Base-by-base conservation (phyloP, 2,329 filamentous ascomycete genomes). In the Kalaharituber pfeilii region DNA sequence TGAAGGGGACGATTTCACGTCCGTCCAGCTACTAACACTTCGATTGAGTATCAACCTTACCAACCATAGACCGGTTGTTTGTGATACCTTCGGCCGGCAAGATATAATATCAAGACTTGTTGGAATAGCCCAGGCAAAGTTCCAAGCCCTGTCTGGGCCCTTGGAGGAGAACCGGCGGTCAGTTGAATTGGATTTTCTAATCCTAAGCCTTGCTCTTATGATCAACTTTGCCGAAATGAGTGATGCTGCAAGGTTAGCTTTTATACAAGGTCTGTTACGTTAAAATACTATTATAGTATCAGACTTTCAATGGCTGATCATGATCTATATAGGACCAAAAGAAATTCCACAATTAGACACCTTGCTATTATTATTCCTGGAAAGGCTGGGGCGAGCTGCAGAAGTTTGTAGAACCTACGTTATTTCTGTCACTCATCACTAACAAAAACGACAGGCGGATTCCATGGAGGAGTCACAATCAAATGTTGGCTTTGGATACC, bases 191-290 rank as follows among this genome's bases (percentile, higher is more conserved):
- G 77, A 81, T 60, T 69, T 71, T 9, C 69, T 80, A 42, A 74
- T 81, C 50, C 70, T 82, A 44, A 71, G 74, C 15, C 67, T 82
- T 51, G 79, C 78, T 1, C 71, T 75, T 27, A 69, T 80, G 61
- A 79, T 80, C 60, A 82, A 82, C 59, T 67, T 82, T 44, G 73
- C 77, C 1, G 78, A 82, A 64, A 73, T 75, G 62, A 78, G 72
- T 57, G 70, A 75, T 50, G 61, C 64, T 24, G 73, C 74, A 13
- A 67, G 72, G 51, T 57, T 60, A 30, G 58, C 68, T 28, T 66
- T 73, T 58, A 56, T 71, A 27, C 57, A 59, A n/a, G 57, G 63
- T 47, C 53, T 63, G 65, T 36, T 49, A 39, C 50, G 26, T 56
- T 47, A 22, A 25, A 15, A 28, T 20, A 28, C 45, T n/a, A 39